These are phyloP conservation scores for Elsinoe fawcettii DNA, from an alignment of 2,329 filamentous ascomycete species.

Conservation along the genomic window DNA sequence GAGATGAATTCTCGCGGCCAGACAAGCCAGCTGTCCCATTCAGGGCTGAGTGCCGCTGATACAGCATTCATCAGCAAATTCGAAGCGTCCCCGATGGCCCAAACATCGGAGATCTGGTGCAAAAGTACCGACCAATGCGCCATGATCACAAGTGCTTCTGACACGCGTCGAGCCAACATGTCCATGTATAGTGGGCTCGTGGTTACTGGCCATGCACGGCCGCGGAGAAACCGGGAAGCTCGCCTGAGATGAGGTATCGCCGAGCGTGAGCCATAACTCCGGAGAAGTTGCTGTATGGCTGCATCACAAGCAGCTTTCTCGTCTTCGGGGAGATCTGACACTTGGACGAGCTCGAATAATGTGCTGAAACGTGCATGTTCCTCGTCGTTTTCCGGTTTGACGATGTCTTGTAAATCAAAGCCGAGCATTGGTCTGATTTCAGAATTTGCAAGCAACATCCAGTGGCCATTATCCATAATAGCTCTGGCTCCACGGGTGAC, in stretches of 20 bases:
- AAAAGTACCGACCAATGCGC: constrained; percentile 6
- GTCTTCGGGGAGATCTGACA: background rate
- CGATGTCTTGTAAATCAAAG: background rate
- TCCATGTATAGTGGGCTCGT: background rate
- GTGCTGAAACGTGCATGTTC: background rate
- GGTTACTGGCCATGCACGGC: constrained; percentile 2
- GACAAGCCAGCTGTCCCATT: constrained; percentile 10
- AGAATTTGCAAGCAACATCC: constrained; percentile 8
- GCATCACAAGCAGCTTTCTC: constrained; percentile 4
- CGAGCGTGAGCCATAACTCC: background rate
- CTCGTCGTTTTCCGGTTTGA: background rate
- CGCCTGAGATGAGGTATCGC: background rate
- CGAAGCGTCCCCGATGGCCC: constrained; percentile 3
- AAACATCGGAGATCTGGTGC: constrained; percentile 3
- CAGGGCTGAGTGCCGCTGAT: background rate
- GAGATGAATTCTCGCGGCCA: constrained; percentile 5
- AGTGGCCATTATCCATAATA: background rate
- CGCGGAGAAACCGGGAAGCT: constrained; percentile 1
- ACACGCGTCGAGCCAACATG: background rate
- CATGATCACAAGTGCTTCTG: constrained; percentile 9
- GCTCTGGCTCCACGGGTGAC: background rate
- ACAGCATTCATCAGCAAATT: background rate
- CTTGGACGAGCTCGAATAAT: background rate
- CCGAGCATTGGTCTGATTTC: constrained; percentile 9
- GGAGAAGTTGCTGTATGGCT: background rate